Evolutionary conservation across 2,329 filamentous ascomycete genomes (phyloP), one percentile per base, ranked within the genome.

Genomic region (Amylocarpus encephaloides): DNA sequence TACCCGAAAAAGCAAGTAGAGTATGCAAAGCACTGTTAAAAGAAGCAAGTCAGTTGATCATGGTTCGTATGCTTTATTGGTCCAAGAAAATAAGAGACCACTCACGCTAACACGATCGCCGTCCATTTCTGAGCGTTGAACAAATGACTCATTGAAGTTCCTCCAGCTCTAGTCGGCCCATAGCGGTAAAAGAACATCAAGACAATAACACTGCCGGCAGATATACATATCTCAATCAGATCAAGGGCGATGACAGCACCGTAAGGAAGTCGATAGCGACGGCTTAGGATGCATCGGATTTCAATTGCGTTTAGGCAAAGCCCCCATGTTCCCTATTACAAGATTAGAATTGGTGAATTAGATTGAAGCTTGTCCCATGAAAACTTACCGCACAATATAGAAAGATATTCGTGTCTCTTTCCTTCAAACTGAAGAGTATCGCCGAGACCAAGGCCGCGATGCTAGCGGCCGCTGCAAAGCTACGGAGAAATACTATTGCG

Each of bases 221-320:
- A 45, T 35, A 45, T 45, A 13, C n/a, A 16, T 33, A 45, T 45
- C 32, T 45, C 43, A 30, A 45, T 45, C n/a, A 45, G 10, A 45
- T 45, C 43, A 18, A 45, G 43, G 3, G n/a, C 33, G 13, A 45
- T 45, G 9, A 45, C 29, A 12, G 29, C 15, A 13, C 30, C 32
- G 5, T 12, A 12, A 5, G 43, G 43, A 18, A 45, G 22, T 11
- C 43, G 29, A 36, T 45, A 45, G 33, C 43, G 33, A 5, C 32
- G 33, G 29, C 15, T n/a, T 10, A 34, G 5, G 10, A 45, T n/a
- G 29, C 43, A 45, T 13, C 22, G 43, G 18, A 45, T 45, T 16
- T 45, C 43, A 6, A 45, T 45, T 15, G 29, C 43, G 29, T 45
- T 45, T 18, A 45, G 18, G 29, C 43, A 45, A 34, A 45, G 29